Base-by-base conservation (phyloP, 345 rosid genomes). In the Melastoma malabathricum region DNA sequence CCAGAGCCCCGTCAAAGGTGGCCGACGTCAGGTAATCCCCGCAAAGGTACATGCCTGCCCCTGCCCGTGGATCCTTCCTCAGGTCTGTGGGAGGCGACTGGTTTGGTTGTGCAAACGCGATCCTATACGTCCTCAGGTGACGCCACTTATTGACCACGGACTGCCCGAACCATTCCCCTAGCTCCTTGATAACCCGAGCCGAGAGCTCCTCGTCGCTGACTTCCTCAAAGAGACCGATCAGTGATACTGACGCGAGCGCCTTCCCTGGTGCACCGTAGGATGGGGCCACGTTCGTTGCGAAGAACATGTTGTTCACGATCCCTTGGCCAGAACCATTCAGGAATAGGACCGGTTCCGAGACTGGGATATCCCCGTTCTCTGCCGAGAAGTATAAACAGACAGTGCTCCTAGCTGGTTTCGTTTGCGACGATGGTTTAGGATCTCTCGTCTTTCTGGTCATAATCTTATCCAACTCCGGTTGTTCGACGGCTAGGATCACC, bases 1-100 rank as follows among this genome's bases (percentile, higher is more conserved):
- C 89, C 67, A 90, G 47, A 59, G 98, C 96, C 0, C 94, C 98
- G 15, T 86, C 98, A 38, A 90, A 90, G 3, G 98, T 83, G 34
- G 96, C 89, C 25, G 83, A 76, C 15, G 86, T 82, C 74, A 82
- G 48, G 45, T 81, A 70, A 69, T 90, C 96, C 22, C 98, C 96
- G 34, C 92, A 75, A 55, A 72, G 47, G 31, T 78, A 90, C 16
- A 90, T 56, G 22, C 82, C 79, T 18, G 69, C 50, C 18, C 65
- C 63, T 2, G 72, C 47, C 46, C 62, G 54, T 0, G 90, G 79
- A 43, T 55, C 64, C 60, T 83, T 86, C 58, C 61, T 70, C 73
- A 80, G 59, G 59, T 83, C 73, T 13, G 86, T 83, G 0, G 98
- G 98, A 1, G 92, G 89, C 43, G 72, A 59, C 47, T 86, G 96